A percentile compares a stretch with the other conserved stretches of the same genome.
Evolutionary conservation across 73 alveolate genomes (phyloP).

Genomic region (Diophrys sp.): DNA sequence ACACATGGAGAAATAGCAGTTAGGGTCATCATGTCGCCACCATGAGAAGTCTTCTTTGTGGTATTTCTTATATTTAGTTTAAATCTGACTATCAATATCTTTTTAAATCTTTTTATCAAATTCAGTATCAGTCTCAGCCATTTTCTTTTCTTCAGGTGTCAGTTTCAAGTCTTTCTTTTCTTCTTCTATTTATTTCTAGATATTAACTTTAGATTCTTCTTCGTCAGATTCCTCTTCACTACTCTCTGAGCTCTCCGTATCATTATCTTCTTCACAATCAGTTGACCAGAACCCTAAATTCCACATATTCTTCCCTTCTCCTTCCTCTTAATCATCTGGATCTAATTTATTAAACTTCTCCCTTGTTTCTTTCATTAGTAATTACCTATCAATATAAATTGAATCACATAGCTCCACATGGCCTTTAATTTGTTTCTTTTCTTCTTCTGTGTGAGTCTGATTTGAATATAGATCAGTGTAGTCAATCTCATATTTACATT

Average conservation of each 20-base stretch:
- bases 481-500: constrained; percentile 27
- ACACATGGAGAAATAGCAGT: constrained; percentile 48
- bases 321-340: neutral
- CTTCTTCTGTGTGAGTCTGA: neutral
- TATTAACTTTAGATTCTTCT: neutral
- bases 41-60: constrained; percentile 42
- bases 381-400: constrained; percentile 16
- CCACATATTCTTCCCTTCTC: constrained; percentile 24
- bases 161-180: neutral
- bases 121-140: neutral
- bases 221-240: constrained; percentile 19
- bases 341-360: constrained; percentile 6
- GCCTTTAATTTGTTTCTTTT: constrained; percentile 14
- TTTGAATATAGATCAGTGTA: constrained; percentile 15
- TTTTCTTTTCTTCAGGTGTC: neutral
- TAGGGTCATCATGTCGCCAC: constrained; percentile 33
- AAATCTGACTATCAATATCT: neutral
- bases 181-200: neutral
- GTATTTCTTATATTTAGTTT: neutral
- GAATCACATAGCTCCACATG: constrained; percentile 16
- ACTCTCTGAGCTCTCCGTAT: constrained; percentile 10
- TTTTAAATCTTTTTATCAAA: neutral
- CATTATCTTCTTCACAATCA: constrained; percentile 47
- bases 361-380: constrained; percentile 24
- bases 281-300: constrained; percentile 46